phyloP scores from a whole-genome alignment of 169 alveolate species.

The Plasmodium berghei region DNA sequence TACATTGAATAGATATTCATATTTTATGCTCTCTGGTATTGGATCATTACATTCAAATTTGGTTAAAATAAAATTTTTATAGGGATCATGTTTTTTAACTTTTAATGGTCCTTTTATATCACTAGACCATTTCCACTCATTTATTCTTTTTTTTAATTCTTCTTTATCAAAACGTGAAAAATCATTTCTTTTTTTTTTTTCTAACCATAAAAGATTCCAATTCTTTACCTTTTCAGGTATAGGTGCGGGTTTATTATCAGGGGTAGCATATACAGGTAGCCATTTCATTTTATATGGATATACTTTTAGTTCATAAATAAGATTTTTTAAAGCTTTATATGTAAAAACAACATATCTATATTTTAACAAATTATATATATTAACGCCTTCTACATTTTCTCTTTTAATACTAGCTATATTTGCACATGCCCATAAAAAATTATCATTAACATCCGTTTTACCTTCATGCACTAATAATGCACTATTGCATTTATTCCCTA shows the following conservation, averaged over 20 bases:
- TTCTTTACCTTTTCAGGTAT: slow-evolving; percentile 85
- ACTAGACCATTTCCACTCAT: slow-evolving; percentile 89
- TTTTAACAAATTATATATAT: slow-evolving; percentile 86
- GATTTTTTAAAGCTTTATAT: slow-evolving; percentile 87
- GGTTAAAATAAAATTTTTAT: slow-evolving; percentile 79
- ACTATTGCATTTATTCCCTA: slow-evolving; percentile 88
- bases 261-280: slow-evolving; percentile 89
- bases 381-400: slow-evolving; percentile 88
- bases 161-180: slow-evolving; percentile 70
- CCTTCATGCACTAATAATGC: slow-evolving; percentile 90
- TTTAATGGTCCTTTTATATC: slow-evolving; percentile 84
- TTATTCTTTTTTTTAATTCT: slow-evolving; percentile 81
- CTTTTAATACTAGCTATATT: slow-evolving; percentile 88
- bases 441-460: slow-evolving; percentile 86
- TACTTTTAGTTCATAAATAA: slow-evolving; percentile 82
- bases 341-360: slow-evolving; percentile 89
- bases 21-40: slow-evolving; percentile 71
- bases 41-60: slow-evolving; percentile 72
- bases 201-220: slow-evolving; percentile 89
- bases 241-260: slow-evolving; percentile 87
- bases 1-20: slow-evolving; percentile 81
- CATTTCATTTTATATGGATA: slow-evolving; percentile 88
- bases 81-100: slow-evolving; percentile 83
- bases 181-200: slow-evolving; percentile 77
- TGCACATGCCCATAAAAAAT: slow-evolving; percentile 92